Percentiles rank a stretch among this genome's conserved stretches.
Conservation (phyloP, 1,284 basidiomycete species). For the Tylopilus orsonianus region DNA sequence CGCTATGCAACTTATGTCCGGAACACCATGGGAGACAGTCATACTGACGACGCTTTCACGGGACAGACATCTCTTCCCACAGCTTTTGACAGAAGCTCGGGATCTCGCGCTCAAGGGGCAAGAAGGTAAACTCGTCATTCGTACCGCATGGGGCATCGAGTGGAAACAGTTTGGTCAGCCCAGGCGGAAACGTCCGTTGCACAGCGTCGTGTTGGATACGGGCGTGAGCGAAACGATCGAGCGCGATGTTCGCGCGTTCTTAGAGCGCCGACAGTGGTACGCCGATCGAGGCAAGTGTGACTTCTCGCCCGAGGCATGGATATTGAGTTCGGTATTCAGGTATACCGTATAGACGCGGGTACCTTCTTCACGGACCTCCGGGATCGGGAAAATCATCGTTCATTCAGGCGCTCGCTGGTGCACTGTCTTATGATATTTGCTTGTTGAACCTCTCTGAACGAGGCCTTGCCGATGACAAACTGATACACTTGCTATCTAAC, state of each 20-base stretch:
- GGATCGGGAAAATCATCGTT: slow-evolving; percentile 99
- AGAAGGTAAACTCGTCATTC: slow-evolving; percentile 94
- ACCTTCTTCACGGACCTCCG: slow-evolving; percentile 93
- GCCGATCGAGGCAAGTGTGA: slow-evolving; percentile 79
- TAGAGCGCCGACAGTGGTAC: slow-evolving; percentile 90
- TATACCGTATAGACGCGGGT: slow-evolving; percentile 96
- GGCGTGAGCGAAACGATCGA: slow-evolving; percentile 82
- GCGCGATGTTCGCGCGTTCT: slow-evolving; percentile 79
- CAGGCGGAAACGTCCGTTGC: slow-evolving; percentile 80
- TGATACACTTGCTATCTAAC: slow-evolving; percentile 92
- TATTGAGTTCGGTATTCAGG: slow-evolving; percentile 50
- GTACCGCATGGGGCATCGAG: slow-evolving; percentile 95
- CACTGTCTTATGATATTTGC: slow-evolving; percentile 93
- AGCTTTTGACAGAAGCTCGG: slow-evolving; percentile 84
- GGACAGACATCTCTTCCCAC: slow-evolving; percentile 80
- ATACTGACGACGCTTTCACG: slow-evolving; percentile 91
- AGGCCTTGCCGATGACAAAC: slow-evolving; percentile 94
- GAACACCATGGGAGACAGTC: slow-evolving; percentile 96
- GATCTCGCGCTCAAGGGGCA: slow-evolving; percentile 84
- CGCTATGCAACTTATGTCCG: slow-evolving; percentile 88
- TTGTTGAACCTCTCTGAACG: slow-evolving; percentile 95
- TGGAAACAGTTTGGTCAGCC: slow-evolving; percentile 97
- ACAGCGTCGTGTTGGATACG: slow-evolving; percentile 87
- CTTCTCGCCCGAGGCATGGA: slow-evolving; percentile 5
- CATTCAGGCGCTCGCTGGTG: slow-evolving; percentile 95